Evolutionary conservation across 1,284 basidiomycete genomes (phyloP).

Genomic region (Leccinum fallax): DNA sequence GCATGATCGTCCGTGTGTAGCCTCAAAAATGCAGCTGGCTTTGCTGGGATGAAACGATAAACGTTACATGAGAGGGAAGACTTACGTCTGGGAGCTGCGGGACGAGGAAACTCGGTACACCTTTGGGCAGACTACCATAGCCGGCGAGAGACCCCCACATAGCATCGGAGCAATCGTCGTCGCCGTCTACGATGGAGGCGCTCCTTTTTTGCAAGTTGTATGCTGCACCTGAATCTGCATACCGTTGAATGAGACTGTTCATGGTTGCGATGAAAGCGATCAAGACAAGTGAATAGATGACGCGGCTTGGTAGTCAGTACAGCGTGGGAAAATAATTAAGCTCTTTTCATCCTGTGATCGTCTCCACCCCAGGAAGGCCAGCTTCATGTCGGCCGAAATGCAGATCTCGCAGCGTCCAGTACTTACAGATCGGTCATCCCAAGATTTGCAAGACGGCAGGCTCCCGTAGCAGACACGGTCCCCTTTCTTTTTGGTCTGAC

Average conservation of each 20-base stretch:
- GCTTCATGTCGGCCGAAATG: no score
- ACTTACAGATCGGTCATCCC: no score
- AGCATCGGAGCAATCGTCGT: conserved; percentile 63
- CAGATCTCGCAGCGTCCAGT: no score
- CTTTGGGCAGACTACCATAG: conserved; percentile 72
- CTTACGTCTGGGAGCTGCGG: conserved; percentile 76
- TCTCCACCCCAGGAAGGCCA: no score
- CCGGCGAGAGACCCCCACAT: conserved; percentile 83
- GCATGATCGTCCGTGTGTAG: conserved; percentile 93
- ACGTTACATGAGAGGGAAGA: conserved; percentile 15
- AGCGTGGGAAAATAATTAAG: no score
- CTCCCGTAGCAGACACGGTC: no score
- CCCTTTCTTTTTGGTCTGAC: no score
- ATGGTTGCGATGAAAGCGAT: conserved; percentile 49
- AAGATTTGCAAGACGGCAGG: no score
- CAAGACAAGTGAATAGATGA: conserved; percentile 39
- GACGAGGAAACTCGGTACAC: conserved; percentile 69
- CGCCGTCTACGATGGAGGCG: conserved; percentile 53
- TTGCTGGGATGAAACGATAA: conserved; percentile 20
- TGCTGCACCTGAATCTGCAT: conserved; percentile 54
- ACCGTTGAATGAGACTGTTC: conserved; percentile 75
- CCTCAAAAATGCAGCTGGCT: conserved; percentile 90
- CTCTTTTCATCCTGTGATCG: no score
- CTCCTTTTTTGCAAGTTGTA: conserved; percentile 48
- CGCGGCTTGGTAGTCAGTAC: conserved; percentile 44